Percentiles rank a stretch among this genome's conserved stretches.
These are phyloP conservation scores for Curvularia sp. DNA, from an alignment of 2,329 filamentous ascomycete genomes.

Conservation along the genomic window DNA sequence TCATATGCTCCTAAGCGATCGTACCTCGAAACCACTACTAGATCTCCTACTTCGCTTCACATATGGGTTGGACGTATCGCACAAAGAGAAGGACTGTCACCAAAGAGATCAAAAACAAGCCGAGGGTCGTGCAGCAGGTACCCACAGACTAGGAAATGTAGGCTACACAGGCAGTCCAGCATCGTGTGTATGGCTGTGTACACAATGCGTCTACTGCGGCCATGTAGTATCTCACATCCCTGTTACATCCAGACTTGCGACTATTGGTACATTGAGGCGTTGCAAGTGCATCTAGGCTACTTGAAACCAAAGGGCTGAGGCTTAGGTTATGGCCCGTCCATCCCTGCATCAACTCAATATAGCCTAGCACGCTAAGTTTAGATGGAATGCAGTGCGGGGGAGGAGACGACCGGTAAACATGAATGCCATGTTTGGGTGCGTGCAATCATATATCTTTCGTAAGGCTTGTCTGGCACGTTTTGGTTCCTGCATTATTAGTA, in stretches of 20 bases:
- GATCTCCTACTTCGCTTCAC: background rate
- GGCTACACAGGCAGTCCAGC: constrained; percentile 26
- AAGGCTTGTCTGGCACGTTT: constrained; percentile 46
- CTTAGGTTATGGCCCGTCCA: constrained; percentile 46
- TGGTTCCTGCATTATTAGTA: constrained; percentile 41
- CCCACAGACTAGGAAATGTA: constrained; percentile 24
- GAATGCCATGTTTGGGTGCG: constrained; percentile 28
- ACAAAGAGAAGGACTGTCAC: constrained; percentile 10
- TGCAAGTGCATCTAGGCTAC: constrained; percentile 29
- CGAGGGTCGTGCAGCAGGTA: constrained; percentile 24
- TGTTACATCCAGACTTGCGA: constrained; percentile 20
- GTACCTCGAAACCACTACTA: constrained; percentile 3
- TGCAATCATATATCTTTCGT: constrained; percentile 48
- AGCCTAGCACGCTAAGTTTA: constrained; percentile 40
- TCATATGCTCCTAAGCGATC: background rate
- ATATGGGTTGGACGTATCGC: constrained; percentile 3
- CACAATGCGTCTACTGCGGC: constrained; percentile 32
- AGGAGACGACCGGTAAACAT: constrained; percentile 44
- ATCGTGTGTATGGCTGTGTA: constrained; percentile 34
- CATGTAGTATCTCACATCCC: constrained; percentile 34
- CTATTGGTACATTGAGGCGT: constrained; percentile 23
- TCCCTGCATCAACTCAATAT: constrained; percentile 24
- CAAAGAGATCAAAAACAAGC: constrained; percentile 21
- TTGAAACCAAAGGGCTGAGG: constrained; percentile 37
- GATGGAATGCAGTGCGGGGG: constrained; percentile 43